Base-by-base conservation (phyloP, 1,139 yeast species). In the Saccharomyces hybrid region DNA sequence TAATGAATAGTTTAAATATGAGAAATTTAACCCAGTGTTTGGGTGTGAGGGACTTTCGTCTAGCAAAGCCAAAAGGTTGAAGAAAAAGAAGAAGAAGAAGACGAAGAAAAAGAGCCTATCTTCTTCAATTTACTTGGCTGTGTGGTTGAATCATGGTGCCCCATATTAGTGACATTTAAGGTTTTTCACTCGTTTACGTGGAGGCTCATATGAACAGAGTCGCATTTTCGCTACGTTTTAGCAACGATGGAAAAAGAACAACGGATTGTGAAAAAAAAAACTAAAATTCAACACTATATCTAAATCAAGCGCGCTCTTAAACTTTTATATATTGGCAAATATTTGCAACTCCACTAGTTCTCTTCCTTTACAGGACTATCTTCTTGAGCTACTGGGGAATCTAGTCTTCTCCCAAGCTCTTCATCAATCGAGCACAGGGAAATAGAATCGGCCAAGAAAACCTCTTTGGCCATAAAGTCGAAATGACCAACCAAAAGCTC, bases 391-490 rank as follows among this genome's bases (percentile, higher is more conserved):
- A 19, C 50, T 13, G 56, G 52, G 6, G 50, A 14, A 13, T 23
- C 52, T 13, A 50, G 7, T 23, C 52, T 52, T 25, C 29, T 47
- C 11, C 52, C 38, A 9, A 59, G 42, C 23, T 60, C 56, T 11
- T 55, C 58, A 38, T 65, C 67, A 13, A 70, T 57, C 44, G 57
- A 55, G 32, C 67, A 70, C 26, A 69, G 49, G 26, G 54, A 60
- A 3, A 70, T 68, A 19, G 58, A 51, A 38, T 67, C 69, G 2
- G 71, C 73, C 4, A 71, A 48, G 47, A 63, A 60, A 34, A 59
- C 54, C 5, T 61, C 64, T 28, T 62, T 60, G 23, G 63, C 59
- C 25, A 58, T 49, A 16, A 44, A 55, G 52, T 60, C 59, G 46
- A 70, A 59, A 41, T 59, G 61, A 0, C 66, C 62, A 3, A 59